phyloP scores from a whole-genome alignment of 441 rosid genomes.

The Flueggea neowawraea region DNA sequence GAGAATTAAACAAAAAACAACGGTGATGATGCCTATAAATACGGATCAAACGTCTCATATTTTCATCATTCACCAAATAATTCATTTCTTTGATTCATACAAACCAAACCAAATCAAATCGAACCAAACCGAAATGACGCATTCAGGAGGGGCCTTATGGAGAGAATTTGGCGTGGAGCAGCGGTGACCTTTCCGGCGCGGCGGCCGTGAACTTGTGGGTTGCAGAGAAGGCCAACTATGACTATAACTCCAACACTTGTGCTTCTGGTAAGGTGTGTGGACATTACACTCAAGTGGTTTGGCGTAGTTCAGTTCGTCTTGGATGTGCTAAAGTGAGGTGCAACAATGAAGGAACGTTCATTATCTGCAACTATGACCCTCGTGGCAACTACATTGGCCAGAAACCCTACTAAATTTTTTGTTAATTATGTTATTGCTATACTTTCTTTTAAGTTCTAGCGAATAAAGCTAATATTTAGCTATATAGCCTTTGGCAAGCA shows the following conservation, averaged over 20 bases:
- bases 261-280: slow-evolving; percentile 28
- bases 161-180: slow-evolving; percentile 47
- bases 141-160: slow-evolving; percentile 37
- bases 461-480: neutral
- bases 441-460: neutral
- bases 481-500: neutral
- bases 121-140: neutral
- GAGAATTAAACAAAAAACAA: neutral
- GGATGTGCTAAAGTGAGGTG: slow-evolving; percentile 53
- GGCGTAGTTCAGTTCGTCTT: slow-evolving; percentile 36
- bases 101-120: neutral
- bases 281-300: slow-evolving; percentile 55
- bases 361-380: slow-evolving; percentile 29
- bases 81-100: neutral
- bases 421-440: neutral
- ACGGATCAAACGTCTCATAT: neutral
- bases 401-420: slow-evolving; percentile 16
- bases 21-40: neutral
- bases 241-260: slow-evolving; percentile 31
- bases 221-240: slow-evolving; percentile 36
- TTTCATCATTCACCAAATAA: no score
- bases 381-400: slow-evolving; percentile 26
- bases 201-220: slow-evolving; percentile 42
- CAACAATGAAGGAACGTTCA: slow-evolving; percentile 13
- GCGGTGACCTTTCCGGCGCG: slow-evolving; percentile 20